Evolutionary conservation across 805 yeast genomes (phyloP).

Genomic region (Lachancea cidri): DNA sequence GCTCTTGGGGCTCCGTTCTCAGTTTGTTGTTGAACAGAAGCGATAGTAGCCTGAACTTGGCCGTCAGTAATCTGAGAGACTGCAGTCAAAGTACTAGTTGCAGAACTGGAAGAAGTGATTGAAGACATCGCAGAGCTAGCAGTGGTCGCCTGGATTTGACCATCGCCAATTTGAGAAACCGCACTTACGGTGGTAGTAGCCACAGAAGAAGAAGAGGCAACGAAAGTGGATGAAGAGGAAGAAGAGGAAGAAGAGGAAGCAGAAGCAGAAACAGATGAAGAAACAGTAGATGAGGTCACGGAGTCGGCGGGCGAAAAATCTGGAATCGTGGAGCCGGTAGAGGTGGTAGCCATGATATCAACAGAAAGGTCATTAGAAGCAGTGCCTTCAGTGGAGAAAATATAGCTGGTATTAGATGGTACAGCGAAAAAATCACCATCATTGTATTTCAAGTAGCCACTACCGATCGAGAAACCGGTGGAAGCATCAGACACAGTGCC

Average conservation of each 20-base stretch:
- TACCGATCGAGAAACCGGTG: constrained; percentile 36
- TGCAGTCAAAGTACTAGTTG: constrained; percentile 35
- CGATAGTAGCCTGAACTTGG: constrained; percentile 41
- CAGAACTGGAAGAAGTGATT: constrained; percentile 17
- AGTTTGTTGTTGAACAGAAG: constrained; percentile 18
- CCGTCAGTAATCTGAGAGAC: constrained; percentile 48
- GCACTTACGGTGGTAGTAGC: constrained; percentile 26
- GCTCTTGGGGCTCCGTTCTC: constrained; percentile 5
- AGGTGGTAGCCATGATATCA: constrained; percentile 15
- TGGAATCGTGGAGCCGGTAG: constrained; percentile 16
- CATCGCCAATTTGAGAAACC: constrained; percentile 41
- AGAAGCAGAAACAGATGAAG: not conserved
- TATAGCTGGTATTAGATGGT: constrained; percentile 26
- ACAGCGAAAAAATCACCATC: constrained; percentile 38
- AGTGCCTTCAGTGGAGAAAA: constrained; percentile 21
- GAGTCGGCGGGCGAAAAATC: constrained; percentile 15
- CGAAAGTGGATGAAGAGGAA: not conserved
- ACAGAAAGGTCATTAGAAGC: constrained; percentile 21
- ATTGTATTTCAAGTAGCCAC: constrained; percentile 35
- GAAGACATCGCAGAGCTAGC: constrained; percentile 27
- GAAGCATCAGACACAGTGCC: constrained; percentile 25
- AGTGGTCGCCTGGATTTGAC: constrained; percentile 38
- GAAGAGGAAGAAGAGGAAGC: not conserved
- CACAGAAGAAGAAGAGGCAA: constrained; percentile 13
- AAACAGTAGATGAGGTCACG: not conserved